These are phyloP conservation scores for Athelia psychrophila DNA, from an alignment of 1,284 basidiomycete species.

Conservation along the genomic window DNA sequence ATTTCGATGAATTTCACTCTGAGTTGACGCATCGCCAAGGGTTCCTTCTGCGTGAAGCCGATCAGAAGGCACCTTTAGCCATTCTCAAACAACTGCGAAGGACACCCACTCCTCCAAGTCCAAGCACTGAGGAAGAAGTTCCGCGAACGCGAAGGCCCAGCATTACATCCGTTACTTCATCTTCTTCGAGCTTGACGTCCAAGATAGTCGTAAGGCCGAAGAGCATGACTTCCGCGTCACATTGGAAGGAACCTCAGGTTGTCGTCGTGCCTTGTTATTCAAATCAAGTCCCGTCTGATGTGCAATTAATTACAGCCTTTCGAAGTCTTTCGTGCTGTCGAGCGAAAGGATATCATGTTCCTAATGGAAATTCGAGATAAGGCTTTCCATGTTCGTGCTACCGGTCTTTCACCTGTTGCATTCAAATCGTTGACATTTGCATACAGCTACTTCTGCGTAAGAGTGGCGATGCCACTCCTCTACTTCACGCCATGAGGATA, in stretches of 20 bases:
- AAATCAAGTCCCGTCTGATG: background rate
- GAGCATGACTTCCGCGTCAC: slow-evolving; percentile 17
- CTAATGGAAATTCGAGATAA: slow-evolving; percentile 78
- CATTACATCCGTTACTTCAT: slow-evolving; percentile 25
- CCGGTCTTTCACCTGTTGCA: background rate
- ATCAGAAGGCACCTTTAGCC: slow-evolving; percentile 48
- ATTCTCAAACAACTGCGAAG: slow-evolving; percentile 44
- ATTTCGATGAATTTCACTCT: slow-evolving; percentile 11
- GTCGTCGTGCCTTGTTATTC: slow-evolving; percentile 6
- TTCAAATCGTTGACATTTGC: slow-evolving; percentile 7
- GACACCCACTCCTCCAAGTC: slow-evolving; percentile 35
- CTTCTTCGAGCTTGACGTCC: slow-evolving; percentile 22
- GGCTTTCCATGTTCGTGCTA: slow-evolving; percentile 64
- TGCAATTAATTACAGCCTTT: slow-evolving; percentile 49
- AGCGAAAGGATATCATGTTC: slow-evolving; percentile 69
- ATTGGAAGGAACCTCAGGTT: slow-evolving; percentile 67
- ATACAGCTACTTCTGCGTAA: slow-evolving; percentile 67
- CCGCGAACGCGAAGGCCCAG: slow-evolving; percentile 21
- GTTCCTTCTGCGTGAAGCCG: slow-evolving; percentile 68
- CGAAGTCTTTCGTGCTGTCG: slow-evolving; percentile 73
- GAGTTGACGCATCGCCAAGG: slow-evolving; percentile 37
- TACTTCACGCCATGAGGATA: slow-evolving; percentile 79
- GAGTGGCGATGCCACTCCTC: slow-evolving; percentile 70
- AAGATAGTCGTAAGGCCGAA: slow-evolving; percentile 12
- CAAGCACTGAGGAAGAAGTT: slow-evolving; percentile 8